Evolutionary conservation across 805 yeast genomes (phyloP).

Genomic region (Metschnikowia koreensis): DNA sequence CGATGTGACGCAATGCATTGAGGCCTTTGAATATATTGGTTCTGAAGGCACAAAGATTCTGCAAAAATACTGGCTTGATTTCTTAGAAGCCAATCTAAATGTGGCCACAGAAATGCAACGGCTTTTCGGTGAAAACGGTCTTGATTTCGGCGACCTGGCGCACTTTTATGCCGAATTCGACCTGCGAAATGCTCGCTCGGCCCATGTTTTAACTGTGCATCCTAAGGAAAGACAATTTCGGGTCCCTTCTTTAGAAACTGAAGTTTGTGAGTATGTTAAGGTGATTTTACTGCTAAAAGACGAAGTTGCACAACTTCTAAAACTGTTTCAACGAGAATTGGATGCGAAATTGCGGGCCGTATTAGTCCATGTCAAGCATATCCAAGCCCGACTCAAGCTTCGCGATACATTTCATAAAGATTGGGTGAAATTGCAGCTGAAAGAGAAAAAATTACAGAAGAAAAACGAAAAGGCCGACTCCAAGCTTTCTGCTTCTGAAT

Average conservation of each 20-base stretch:
- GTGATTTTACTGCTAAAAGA: conserved; percentile 19
- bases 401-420: conserved; percentile 45
- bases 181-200: conserved; percentile 9
- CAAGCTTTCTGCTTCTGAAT: conserved; percentile 38
- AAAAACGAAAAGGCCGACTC: conserved; percentile 17
- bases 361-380: conserved; percentile 34
- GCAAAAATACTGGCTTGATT: conserved; percentile 26
- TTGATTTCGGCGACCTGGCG: conserved; percentile 35
- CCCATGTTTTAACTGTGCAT: conserved; percentile 32
- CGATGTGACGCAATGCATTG: conserved; percentile 44
- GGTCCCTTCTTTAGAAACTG: conserved; percentile 16
- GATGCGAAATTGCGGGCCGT: conserved; percentile 38
- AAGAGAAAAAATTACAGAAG: conserved; percentile 38
- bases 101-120: conserved; percentile 27
- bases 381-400: conserved; percentile 42
- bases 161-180: conserved; percentile 32
- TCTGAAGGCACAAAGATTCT: conserved; percentile 26
- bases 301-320: conserved; percentile 20
- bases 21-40: conserved; percentile 43
- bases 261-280: conserved; percentile 26
- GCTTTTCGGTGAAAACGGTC: conserved; percentile 35
- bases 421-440: conserved; percentile 35
- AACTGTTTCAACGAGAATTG: conserved; percentile 29
- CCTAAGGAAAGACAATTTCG: conserved; percentile 34
- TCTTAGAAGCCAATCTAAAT: conserved; percentile 34